A percentile compares a stretch with the other conserved stretches of the same genome.
phyloP scores from a whole-genome alignment of 169 alveolate species.

The Plasmodium reichenowi region DNA sequence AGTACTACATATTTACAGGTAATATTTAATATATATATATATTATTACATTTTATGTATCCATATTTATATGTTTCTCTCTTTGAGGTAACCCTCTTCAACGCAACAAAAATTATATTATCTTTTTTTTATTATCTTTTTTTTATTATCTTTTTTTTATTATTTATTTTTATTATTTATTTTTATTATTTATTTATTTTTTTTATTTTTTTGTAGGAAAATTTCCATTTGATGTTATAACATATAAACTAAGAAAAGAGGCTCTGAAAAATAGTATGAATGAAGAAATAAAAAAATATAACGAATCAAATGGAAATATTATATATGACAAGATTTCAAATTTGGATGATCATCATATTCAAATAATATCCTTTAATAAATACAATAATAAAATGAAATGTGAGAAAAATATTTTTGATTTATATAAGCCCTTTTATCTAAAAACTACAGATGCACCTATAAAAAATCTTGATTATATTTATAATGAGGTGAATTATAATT shows the following conservation, averaged over 20 bases:
- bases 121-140: background rate
- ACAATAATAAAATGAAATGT: slow-evolving; percentile 54
- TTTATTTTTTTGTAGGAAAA: slow-evolving; percentile 21
- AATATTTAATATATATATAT: background rate
- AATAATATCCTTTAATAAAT: slow-evolving; percentile 41
- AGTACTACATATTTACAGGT: slow-evolving; percentile 53
- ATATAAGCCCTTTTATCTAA: slow-evolving; percentile 51
- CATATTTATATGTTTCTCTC: background rate
- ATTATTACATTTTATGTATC: background rate
- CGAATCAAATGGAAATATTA: background rate
- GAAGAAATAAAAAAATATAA: slow-evolving; percentile 42
- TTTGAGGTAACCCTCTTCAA: too few species aligned
- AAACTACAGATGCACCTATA: slow-evolving; percentile 36
- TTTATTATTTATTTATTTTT: background rate
- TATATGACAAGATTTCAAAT: slow-evolving; percentile 7
- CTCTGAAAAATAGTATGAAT: slow-evolving; percentile 49
- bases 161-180: background rate
- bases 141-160: background rate
- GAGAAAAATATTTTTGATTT: slow-evolving; percentile 60
- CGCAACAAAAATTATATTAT: background rate
- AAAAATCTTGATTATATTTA: slow-evolving; percentile 11
- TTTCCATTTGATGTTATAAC: slow-evolving; percentile 73
- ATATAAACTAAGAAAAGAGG: slow-evolving; percentile 56
- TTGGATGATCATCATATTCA: slow-evolving; percentile 44
- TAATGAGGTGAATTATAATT: slow-evolving; percentile 37